phyloP scores from a whole-genome alignment of 192 early-diverging fungal species.

The Backusella liffmaniae region DNA sequence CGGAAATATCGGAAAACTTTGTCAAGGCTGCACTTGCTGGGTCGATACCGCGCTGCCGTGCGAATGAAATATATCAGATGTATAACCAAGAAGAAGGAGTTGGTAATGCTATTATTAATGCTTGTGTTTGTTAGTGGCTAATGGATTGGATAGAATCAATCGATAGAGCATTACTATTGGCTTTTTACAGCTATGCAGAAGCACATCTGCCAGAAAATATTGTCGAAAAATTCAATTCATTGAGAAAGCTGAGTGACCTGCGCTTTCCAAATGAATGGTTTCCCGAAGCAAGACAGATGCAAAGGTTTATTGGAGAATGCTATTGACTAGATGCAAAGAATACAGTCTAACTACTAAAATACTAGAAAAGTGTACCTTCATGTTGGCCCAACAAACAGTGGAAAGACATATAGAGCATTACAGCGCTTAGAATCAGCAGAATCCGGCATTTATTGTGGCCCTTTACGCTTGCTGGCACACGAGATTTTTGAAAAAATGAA shows the following conservation, averaged over 20 bases:
- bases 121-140: not conserved
- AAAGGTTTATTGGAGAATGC: slow-evolving; percentile 47
- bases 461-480: slow-evolving; percentile 88
- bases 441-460: slow-evolving; percentile 85
- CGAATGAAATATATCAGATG: not conserved
- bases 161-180: not conserved
- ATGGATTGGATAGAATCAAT: slow-evolving; percentile 7
- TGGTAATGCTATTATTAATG: not conserved
- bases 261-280: slow-evolving; percentile 82
- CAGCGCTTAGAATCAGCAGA: slow-evolving; percentile 60
- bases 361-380: slow-evolving; percentile 83
- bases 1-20: not conserved
- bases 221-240: slow-evolving; percentile 40
- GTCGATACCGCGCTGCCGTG: not conserved
- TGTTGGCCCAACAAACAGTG: slow-evolving; percentile 96
- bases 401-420: slow-evolving; percentile 92
- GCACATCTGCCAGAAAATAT: slow-evolving; percentile 37
- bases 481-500: slow-evolving; percentile 92
- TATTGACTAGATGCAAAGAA: not conserved
- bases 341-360: not conserved
- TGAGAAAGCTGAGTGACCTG: slow-evolving; percentile 71
- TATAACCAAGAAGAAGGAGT: not conserved
- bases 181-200: slow-evolving; percentile 44
- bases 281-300: slow-evolving; percentile 66
- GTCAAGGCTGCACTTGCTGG: not conserved